Evolutionary conservation across 345 rosid genomes (phyloP), one percentile per base, ranked within the genome.

Genomic region (Microcos paniculata): DNA sequence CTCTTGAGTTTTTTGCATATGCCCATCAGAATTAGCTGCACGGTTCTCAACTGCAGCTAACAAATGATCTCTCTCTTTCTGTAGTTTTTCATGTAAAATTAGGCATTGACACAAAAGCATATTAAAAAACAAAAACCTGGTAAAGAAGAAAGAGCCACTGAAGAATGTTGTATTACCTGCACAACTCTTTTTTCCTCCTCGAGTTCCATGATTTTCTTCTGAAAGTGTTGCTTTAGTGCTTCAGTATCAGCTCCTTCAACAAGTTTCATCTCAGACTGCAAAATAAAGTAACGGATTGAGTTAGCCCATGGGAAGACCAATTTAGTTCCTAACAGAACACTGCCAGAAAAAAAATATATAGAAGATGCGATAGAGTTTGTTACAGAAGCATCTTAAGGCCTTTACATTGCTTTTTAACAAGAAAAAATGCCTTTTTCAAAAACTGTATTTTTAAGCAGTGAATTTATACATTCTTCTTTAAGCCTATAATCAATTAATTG

Each of bases 111-210:
- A 18, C 45, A 33, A 70, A 76, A 67, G 48, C 42, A 70, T 19
- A 63, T 66, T 65, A 53, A 63, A 71, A 51, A 74, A 70, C 31
- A 14, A 53, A 76, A 81, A 55, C 6, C 40, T 35, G 3, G 40
- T 7, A 35, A 35, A 35, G 40, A 35, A 7, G 6, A 35, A 35
- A 35, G 4, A 35, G 40, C 40, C 4, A 7, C 7, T 31, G 16
- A 70, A 59, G 26, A 46, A 75, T 74, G 65, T 65, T 53, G 21
- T 46, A 56, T 72, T 48, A 82, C 92, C 88, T 85, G 81, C 48
- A 87, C 94, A 35, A 78, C 65, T 84, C 86, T 86, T 81, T 92
- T 92, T 80, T 92, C 97, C 75, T 81, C 92, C 84, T 92, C 94
- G 24, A 92, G 82, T 83, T 92, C 97, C 83, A 82, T 82, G 67